These are phyloP conservation scores for Plasmodium gaboni DNA, from an alignment of 169 alveolate genomes.

Conservation along the genomic window DNA sequence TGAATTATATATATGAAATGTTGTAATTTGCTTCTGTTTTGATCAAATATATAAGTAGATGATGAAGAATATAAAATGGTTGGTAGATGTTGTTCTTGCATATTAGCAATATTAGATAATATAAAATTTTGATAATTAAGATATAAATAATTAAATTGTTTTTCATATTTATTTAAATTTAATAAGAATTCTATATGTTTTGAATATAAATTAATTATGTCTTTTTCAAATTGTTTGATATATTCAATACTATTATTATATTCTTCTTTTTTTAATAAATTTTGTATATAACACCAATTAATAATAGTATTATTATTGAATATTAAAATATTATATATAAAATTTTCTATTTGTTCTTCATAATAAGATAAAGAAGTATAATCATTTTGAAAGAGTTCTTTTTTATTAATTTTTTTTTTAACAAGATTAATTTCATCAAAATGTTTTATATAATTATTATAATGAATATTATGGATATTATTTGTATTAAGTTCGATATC, in stretches of 20 bases:
- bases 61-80: slow-evolving; percentile 12
- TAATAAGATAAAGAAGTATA: slow-evolving; percentile 29
- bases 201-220: slow-evolving; percentile 77
- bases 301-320: slow-evolving; percentile 23
- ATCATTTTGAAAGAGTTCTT: slow-evolving; percentile 30
- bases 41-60: slow-evolving; percentile 23
- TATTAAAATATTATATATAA: slow-evolving; percentile 50
- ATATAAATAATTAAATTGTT: slow-evolving; percentile 60
- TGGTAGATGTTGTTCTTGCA: slow-evolving; percentile 24
- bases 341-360: slow-evolving; percentile 39
- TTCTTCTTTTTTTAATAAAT: slow-evolving; percentile 81
- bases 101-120: slow-evolving; percentile 20
- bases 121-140: slow-evolving; percentile 62
- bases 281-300: slow-evolving; percentile 81
- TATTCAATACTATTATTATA: slow-evolving; percentile 77
- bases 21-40: slow-evolving; percentile 32
- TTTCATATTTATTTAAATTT: slow-evolving; percentile 73
- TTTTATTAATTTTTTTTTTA: neutral
- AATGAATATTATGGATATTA: neutral
- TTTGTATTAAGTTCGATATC: neutral
- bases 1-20: slow-evolving; percentile 70
- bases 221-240: slow-evolving; percentile 80
- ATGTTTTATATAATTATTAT: neutral
- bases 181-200: slow-evolving; percentile 80
- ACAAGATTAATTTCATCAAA: slow-evolving; percentile 23